Conservation (phyloP, 768 basidiomycete species). For the Cystofilobasidium capitatum region DNA sequence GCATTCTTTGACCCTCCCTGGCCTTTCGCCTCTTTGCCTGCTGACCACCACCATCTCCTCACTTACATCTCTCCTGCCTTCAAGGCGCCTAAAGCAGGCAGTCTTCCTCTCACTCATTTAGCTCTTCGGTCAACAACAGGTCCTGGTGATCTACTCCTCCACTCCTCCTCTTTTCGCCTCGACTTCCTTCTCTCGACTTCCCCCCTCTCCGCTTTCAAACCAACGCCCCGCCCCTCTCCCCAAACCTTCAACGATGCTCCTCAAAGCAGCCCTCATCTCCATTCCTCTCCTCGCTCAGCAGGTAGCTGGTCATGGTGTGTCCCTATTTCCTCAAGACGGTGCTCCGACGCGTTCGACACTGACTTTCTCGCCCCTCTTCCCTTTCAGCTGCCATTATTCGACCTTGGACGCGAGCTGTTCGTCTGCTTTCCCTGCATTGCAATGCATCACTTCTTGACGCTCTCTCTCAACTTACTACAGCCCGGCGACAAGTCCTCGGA, state of each 20-base stretch:
- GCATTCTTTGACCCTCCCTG: no score
- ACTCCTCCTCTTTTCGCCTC: not conserved
- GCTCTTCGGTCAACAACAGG: not conserved
- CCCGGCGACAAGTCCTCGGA: conserved; percentile 7
- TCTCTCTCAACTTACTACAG: not conserved
- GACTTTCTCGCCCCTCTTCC: not conserved
- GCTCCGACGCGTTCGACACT: no score
- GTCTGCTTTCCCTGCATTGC: not conserved
- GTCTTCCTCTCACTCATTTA: no score
- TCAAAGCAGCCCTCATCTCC: no score
- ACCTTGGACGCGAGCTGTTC: conserved; percentile 7
- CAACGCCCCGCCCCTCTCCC: not conserved
- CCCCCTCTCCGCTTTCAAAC: not conserved
- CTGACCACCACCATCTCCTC: no score
- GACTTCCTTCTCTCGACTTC: not conserved
- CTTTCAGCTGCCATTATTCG: conserved; percentile 6
- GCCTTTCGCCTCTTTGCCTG: no score
- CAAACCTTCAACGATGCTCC: no score
- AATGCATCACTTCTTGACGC: not conserved
- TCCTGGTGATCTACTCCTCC: not conserved
- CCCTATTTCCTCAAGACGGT: not conserved
- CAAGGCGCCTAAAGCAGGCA: no score
- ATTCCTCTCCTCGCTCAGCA: not conserved
- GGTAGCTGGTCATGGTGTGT: conserved; percentile 13
- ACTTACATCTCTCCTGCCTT: no score